Conservation (phyloP, 176 grass and related monocot genomes). For the Alopecurus myosuroides region DNA sequence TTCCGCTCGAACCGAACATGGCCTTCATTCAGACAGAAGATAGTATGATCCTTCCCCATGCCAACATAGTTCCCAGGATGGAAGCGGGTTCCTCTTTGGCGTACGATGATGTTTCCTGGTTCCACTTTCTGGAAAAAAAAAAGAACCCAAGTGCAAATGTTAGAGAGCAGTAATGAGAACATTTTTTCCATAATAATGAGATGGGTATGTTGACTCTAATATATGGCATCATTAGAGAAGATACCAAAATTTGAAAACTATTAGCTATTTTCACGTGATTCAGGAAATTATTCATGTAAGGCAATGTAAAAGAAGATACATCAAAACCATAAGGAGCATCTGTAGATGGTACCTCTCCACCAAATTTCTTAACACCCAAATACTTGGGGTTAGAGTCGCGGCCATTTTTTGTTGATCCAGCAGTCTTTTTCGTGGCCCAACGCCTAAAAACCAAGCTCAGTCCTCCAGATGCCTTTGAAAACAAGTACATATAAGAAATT, state of each 20-base stretch:
- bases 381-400: constrained; percentile 83
- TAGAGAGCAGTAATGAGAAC: background rate
- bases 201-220: background rate
- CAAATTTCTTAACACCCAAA: constrained; percentile 92
- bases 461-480: constrained; percentile 63
- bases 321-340: background rate
- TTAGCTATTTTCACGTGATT: background rate
- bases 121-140: constrained; percentile 40
- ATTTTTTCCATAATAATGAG: background rate
- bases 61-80: constrained; percentile 81
- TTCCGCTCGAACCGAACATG: constrained; percentile 74
- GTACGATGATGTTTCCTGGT: constrained; percentile 78
- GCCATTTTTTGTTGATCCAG: constrained; percentile 81
- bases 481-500: background rate
- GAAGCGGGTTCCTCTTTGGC: constrained; percentile 74
- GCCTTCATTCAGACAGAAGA: constrained; percentile 78
- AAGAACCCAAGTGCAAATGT: background rate
- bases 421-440: constrained; percentile 87
- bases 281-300: background rate
- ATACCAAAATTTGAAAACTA: background rate
- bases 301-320: background rate
- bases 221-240: background rate
- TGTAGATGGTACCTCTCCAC: constrained; percentile 57
- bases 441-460: constrained; percentile 64
- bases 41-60: constrained; percentile 82